Evolutionary conservation across 2,329 filamentous ascomycete species (phyloP).

Genomic region (Hymenotorrendiella dingleyae): DNA sequence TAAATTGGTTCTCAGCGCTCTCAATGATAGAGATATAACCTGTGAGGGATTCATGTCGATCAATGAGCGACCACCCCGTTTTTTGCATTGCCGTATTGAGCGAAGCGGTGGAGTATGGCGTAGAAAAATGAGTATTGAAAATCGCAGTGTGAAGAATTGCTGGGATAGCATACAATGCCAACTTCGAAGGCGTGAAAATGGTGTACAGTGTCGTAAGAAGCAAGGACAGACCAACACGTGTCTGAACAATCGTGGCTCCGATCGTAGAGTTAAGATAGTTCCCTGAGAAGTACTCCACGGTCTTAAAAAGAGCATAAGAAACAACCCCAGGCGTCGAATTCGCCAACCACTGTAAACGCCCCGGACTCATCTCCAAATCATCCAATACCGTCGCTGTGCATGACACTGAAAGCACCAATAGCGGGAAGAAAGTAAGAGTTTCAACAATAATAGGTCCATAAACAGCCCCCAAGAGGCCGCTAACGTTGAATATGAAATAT

Average conservation of each 20-base stretch:
- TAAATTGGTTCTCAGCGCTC: constrained; percentile 62
- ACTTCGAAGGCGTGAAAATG: constrained; percentile 60
- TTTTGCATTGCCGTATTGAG: constrained; percentile 61
- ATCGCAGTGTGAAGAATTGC: constrained; percentile 65
- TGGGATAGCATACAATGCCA: constrained; percentile 62
- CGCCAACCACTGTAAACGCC: constrained; percentile 48
- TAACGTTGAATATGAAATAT: constrained; percentile 62
- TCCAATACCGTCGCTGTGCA: constrained; percentile 62
- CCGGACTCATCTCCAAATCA: constrained; percentile 45
- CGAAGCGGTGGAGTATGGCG: constrained; percentile 49
- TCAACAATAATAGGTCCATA: constrained; percentile 75
- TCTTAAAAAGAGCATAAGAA: constrained; percentile 59
- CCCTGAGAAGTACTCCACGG: constrained; percentile 32
- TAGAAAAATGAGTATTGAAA: constrained; percentile 68
- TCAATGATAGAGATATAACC: constrained; percentile 92
- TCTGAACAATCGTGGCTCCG: constrained; percentile 58
- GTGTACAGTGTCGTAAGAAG: constrained; percentile 60
- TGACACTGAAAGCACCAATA: constrained; percentile 52
- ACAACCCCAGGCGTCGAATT: constrained; percentile 61
- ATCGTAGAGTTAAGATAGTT: constrained; percentile 44
- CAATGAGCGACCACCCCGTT: constrained; percentile 69
- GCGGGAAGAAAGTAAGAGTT: constrained; percentile 62
- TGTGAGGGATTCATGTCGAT: constrained; percentile 78
- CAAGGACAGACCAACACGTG: constrained; percentile 67
- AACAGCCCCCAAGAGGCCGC: constrained; percentile 57